Evolutionary conservation across 257 asterid genomes (phyloP).

Genomic region (Mitragyna speciosa): DNA sequence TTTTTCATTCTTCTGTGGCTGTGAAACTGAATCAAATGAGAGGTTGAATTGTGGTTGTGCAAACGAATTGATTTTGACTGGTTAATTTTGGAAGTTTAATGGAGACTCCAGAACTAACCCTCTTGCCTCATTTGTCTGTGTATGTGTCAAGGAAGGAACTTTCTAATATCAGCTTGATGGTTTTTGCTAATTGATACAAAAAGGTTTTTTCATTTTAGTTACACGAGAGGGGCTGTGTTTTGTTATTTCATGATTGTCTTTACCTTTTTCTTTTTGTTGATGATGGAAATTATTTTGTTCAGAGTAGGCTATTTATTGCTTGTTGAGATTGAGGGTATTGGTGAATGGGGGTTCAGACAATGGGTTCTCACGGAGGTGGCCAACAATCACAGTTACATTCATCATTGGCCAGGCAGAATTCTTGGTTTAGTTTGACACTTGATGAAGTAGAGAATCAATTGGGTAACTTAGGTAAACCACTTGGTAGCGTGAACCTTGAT

Average conservation of each 20-base stretch:
- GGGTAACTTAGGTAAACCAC: slow-evolving; percentile 55
- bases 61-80: background rate
- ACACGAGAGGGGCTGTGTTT: background rate
- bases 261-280: background rate
- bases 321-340: slow-evolving; percentile 27
- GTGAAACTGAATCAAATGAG: background rate
- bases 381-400: slow-evolving; percentile 49
- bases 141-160: background rate
- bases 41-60: background rate
- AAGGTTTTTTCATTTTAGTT: background rate
- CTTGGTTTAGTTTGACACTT: slow-evolving; percentile 70
- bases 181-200: background rate
- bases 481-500: slow-evolving; percentile 69
- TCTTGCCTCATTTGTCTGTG: background rate
- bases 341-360: slow-evolving; percentile 73
- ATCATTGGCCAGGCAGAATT: slow-evolving; percentile 44
- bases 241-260: background rate
- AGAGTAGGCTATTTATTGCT: slow-evolving; percentile 21
- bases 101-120: background rate
- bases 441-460: slow-evolving; percentile 57
- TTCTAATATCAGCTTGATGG: background rate
- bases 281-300: slow-evolving; percentile 13
- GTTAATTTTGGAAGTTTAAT: background rate
- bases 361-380: slow-evolving; percentile 60
- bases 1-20: background rate